These are phyloP conservation scores for Eucalyptus leucophloia DNA, from an alignment of 345 rosid species.

Conservation along the genomic window DNA sequence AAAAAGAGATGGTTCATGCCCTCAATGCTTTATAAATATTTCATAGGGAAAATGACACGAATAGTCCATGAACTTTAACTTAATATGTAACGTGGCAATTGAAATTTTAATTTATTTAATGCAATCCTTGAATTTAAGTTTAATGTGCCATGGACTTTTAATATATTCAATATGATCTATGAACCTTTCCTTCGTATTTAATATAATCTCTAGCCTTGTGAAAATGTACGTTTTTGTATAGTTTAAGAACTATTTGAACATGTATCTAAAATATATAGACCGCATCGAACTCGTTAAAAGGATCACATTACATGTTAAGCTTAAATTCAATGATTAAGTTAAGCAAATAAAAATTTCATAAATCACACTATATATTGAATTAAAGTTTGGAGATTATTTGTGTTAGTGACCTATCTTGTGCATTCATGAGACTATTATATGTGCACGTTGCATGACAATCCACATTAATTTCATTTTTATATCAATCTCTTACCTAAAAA, in stretches of 20 bases:
- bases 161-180: accelerated
- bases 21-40: no score
- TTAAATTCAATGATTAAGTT: accelerated
- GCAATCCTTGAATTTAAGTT: accelerated
- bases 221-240: no score
- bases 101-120: no score
- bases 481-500: neutral
- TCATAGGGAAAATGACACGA: no score
- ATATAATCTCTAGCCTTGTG: no score
- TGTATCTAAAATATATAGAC: accelerated
- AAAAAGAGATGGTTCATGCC: neutral
- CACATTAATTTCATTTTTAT: neutral
- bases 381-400: accelerated
- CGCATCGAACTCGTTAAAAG: accelerated
- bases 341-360: accelerated
- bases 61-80: accelerated
- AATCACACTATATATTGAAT: no score
- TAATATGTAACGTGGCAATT: accelerated
- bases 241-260: no score
- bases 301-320: accelerated
- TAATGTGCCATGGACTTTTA: no score
- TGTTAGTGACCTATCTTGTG: no score
- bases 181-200: accelerated
- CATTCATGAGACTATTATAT: no score
- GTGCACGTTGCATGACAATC: neutral